These are phyloP conservation scores for Litchi chinensis DNA, from an alignment of 345 rosid species.

Conservation along the genomic window DNA sequence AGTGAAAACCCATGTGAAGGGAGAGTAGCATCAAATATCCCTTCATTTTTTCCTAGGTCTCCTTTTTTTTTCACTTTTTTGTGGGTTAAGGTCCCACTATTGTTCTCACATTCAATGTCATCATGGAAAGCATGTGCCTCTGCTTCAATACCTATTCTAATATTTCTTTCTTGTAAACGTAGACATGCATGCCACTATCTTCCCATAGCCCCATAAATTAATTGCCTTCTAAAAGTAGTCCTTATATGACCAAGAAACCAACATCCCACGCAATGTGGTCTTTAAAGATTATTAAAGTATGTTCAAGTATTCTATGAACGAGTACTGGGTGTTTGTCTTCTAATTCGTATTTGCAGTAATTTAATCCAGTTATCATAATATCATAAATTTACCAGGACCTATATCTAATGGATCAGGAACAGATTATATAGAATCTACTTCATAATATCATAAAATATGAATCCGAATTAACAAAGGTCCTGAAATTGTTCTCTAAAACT, in stretches of 20 bases:
- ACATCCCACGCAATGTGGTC: too few species aligned
- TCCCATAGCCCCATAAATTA: background rate
- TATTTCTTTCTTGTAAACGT: background rate
- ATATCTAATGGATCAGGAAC: too few species aligned
- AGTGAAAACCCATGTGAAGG: slow-evolving; percentile 12
- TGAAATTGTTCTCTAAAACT: too few species aligned
- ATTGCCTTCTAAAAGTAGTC: background rate
- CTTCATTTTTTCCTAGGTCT: too few species aligned
- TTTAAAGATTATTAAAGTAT: too few species aligned
- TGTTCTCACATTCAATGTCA: background rate
- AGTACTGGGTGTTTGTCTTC: background rate
- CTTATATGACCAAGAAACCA: background rate
- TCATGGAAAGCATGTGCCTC: slow-evolving; percentile 18
- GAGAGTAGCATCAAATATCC: background rate
- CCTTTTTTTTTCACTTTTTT: too few species aligned
- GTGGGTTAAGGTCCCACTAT: background rate
- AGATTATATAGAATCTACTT: too few species aligned
- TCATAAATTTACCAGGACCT: too few species aligned
- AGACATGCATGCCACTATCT: background rate
- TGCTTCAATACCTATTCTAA: background rate
- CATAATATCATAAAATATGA: too few species aligned
- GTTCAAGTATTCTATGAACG: background rate
- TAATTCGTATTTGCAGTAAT: too few species aligned
- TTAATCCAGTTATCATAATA: too few species aligned
- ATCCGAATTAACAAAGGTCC: too few species aligned